Evolutionary conservation across 2,329 filamentous ascomycete species (phyloP).

Genomic region (Claviceps pusilla): DNA sequence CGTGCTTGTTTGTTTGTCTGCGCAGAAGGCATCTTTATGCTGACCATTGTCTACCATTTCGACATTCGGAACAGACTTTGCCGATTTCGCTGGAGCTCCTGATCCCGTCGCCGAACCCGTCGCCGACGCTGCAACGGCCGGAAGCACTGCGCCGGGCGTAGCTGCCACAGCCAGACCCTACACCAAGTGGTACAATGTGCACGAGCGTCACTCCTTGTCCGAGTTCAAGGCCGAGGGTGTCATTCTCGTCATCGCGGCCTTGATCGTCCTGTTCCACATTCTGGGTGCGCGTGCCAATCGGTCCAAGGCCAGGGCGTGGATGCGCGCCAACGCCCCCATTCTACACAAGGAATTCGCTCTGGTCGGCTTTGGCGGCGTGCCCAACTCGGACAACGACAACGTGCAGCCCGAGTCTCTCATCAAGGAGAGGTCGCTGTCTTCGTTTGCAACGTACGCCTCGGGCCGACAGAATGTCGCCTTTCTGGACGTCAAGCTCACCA

Average conservation of each 20-base stretch:
- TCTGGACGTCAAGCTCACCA: constrained; percentile 65
- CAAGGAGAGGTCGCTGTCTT: constrained; percentile 75
- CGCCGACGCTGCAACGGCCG: constrained; percentile 31
- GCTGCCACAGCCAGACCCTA: constrained; percentile 46
- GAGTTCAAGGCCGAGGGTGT: constrained; percentile 84
- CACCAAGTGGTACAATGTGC: constrained; percentile 93
- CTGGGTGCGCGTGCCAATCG: constrained; percentile 71
- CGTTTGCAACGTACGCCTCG: constrained; percentile 77
- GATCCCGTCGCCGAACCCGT: constrained; percentile 43
- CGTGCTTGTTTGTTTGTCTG: background rate
- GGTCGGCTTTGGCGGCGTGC: constrained; percentile 60
- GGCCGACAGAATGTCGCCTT: constrained; percentile 89
- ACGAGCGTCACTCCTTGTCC: constrained; percentile 69
- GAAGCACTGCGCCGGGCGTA: constrained; percentile 28
- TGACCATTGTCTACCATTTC: background rate
- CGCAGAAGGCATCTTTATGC: background rate
- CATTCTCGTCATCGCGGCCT: constrained; percentile 58
- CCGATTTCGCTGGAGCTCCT: constrained; percentile 74
- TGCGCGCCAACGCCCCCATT: constrained; percentile 54
- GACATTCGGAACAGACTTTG: constrained; percentile 52
- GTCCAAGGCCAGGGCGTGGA: constrained; percentile 66
- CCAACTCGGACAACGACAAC: constrained; percentile 27
- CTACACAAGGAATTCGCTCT: constrained; percentile 72
- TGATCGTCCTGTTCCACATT: constrained; percentile 66
- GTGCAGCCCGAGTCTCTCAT: constrained; percentile 35